Evolutionary conservation across 2,329 filamentous ascomycete genomes (phyloP).

Genomic region (Aspergillus ibericus): DNA sequence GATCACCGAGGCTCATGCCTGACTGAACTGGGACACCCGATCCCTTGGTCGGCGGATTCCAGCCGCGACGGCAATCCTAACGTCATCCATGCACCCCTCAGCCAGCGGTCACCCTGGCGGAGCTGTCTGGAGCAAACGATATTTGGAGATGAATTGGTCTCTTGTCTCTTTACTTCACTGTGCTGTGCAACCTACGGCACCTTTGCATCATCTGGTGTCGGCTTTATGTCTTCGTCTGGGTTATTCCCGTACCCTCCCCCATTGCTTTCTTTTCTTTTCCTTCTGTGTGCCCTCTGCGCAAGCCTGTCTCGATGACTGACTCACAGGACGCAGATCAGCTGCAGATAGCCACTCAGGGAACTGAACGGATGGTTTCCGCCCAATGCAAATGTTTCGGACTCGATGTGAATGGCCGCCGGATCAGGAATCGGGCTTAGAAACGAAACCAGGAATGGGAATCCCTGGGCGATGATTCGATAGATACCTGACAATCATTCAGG

Average conservation of each 20-base stretch:
- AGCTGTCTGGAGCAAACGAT: not conserved
- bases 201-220: not conserved
- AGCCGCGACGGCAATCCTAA: not conserved
- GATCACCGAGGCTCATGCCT: conserved; percentile 13
- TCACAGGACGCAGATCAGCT: not conserved
- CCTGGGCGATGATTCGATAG: not conserved
- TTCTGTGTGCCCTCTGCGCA: not conserved
- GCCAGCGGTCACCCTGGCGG: not conserved
- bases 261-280: not conserved
- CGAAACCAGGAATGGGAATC: not conserved
- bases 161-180: not conserved
- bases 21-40: not conserved
- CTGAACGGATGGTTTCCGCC: not conserved
- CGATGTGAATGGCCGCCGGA: not conserved
- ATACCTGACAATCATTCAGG: not conserved
- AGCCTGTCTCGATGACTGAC: not conserved
- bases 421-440: not conserved
- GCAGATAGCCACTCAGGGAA: not conserved
- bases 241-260: not conserved
- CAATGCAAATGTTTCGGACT: not conserved
- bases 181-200: not conserved
- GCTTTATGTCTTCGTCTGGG: not conserved
- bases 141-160: not conserved
- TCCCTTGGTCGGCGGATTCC: not conserved
- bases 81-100: not conserved